These are phyloP conservation scores for Phytophthora tubulina DNA, from an alignment of 352 stramenopile species.

Conservation along the genomic window DNA sequence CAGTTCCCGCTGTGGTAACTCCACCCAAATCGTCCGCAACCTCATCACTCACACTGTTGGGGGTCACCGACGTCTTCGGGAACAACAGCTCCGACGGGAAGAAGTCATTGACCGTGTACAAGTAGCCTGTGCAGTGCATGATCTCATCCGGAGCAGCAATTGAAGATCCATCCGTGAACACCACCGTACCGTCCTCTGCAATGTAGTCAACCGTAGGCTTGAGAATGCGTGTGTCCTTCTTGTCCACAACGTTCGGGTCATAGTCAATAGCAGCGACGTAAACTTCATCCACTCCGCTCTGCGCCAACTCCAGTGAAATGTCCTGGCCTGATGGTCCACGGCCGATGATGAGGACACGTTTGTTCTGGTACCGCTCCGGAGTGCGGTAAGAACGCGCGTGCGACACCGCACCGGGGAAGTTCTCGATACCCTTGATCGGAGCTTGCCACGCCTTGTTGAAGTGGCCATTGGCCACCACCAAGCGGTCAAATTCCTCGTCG, in stretches of 20 bases:
- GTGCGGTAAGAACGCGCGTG: slow-evolving; percentile 64
- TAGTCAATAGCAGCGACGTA: slow-evolving; percentile 59
- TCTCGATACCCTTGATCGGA: slow-evolving; percentile 58
- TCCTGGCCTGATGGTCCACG: slow-evolving; percentile 72
- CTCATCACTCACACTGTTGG: slow-evolving; percentile 29
- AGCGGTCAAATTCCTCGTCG: slow-evolving; percentile 67
- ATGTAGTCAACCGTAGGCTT: slow-evolving; percentile 63
- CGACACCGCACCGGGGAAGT: slow-evolving; percentile 46
- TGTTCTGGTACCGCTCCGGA: slow-evolving; percentile 45
- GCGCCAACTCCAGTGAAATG: slow-evolving; percentile 72
- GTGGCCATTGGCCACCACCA: slow-evolving; percentile 77
- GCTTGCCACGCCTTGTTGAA: slow-evolving; percentile 64
- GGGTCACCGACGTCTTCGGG: slow-evolving; percentile 20
- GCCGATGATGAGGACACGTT: slow-evolving; percentile 72
- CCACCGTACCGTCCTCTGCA: slow-evolving; percentile 46
- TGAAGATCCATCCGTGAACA: slow-evolving; percentile 60
- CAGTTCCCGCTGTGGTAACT: slow-evolving; percentile 31
- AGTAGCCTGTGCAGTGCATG: slow-evolving; percentile 78
- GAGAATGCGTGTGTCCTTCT: slow-evolving; percentile 49
- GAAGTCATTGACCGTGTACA: slow-evolving; percentile 67
- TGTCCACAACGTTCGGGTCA: slow-evolving; percentile 30
- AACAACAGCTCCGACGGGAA: slow-evolving; percentile 55
- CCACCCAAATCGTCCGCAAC: slow-evolving; percentile 36
- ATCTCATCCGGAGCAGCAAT: slow-evolving; percentile 62
- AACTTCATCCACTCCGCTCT: slow-evolving; percentile 48